Evolutionary conservation across 1,284 basidiomycete genomes (phyloP).

Genomic region (Phellinidium pouzarii): DNA sequence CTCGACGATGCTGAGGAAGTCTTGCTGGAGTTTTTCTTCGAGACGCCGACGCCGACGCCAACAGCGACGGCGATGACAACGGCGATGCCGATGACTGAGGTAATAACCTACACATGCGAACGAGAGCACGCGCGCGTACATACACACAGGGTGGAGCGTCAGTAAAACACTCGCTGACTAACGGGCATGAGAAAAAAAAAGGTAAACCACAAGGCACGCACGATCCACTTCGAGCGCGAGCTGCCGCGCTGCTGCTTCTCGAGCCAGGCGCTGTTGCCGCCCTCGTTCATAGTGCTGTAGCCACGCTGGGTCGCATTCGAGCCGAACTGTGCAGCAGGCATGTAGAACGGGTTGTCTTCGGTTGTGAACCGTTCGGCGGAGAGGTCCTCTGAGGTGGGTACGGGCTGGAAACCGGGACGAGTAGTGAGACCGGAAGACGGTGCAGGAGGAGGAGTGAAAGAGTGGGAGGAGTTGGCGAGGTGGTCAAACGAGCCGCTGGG

Average conservation of each 20-base stretch:
- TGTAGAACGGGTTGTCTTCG: conserved; percentile 16
- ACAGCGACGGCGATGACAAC: conserved; percentile 43
- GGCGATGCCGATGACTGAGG: conserved; percentile 36
- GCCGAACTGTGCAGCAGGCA: conserved; percentile 15
- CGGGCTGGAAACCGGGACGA: conserved; percentile 8
- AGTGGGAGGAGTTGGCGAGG: conserved; percentile 17
- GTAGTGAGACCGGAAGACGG: not conserved
- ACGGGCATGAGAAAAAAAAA: not conserved
- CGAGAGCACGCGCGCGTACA: no score
- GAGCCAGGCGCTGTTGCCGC: conserved; percentile 28
- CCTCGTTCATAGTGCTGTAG: conserved; percentile 11
- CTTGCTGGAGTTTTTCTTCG: conserved; percentile 33
- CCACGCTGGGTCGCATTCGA: conserved; percentile 18
- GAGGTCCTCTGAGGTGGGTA: conserved; percentile 4
- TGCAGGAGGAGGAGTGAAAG: conserved; percentile 1
- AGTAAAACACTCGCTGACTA: not conserved
- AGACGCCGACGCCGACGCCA: conserved; percentile 46
- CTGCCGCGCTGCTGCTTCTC: conserved; percentile 32
- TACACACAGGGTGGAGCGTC: not conserved
- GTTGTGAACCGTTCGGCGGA: not conserved
- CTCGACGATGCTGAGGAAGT: conserved; percentile 15
- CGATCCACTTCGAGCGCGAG: conserved; percentile 32
- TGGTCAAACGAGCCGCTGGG: conserved; percentile 21
- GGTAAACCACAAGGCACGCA: conserved; percentile 22
- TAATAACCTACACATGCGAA: conserved; percentile 35